These are phyloP conservation scores for Paramarasmius palmivorus DNA, from an alignment of 1,284 basidiomycete genomes.

Conservation along the genomic window DNA sequence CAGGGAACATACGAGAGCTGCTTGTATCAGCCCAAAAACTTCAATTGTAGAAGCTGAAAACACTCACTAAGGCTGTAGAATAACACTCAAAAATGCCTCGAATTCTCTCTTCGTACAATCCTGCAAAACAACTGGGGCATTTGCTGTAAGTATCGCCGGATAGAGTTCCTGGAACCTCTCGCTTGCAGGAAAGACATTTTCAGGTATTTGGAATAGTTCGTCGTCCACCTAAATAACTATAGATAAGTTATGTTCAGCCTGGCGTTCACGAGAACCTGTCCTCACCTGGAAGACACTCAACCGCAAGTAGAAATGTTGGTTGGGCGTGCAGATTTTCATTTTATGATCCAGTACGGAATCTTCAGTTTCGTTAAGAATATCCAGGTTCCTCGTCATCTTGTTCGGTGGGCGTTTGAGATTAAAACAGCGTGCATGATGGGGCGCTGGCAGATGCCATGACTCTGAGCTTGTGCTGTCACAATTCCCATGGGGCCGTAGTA, in stretches of 20 bases:
- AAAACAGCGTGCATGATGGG: too few relatives aligned
- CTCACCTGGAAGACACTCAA: neutral
- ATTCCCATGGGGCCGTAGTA: too few relatives aligned
- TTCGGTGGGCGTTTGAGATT: too few relatives aligned
- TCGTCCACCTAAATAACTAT: neutral
- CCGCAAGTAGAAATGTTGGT: neutral
- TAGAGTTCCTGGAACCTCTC: neutral
- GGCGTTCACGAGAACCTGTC: too few relatives aligned
- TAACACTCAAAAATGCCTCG: neutral
- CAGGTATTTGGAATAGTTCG: neutral
- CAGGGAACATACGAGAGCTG: neutral
- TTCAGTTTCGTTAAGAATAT: too few relatives aligned
- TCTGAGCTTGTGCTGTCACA: too few relatives aligned
- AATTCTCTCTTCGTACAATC: neutral
- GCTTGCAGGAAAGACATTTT: neutral
- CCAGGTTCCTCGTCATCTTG: too few relatives aligned
- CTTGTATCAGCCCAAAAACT: neutral
- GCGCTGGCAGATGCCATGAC: too few relatives aligned
- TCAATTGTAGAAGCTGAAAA: neutral
- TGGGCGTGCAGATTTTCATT: neutral
- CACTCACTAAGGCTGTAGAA: neutral
- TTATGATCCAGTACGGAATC: too few relatives aligned
- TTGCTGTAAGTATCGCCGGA: neutral
- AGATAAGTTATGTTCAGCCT: too few relatives aligned
- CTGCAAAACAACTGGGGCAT: neutral